A percentile compares a stretch with the other conserved stretches of the same genome.
These are phyloP conservation scores for Stagonosporopsis chrysanthemi DNA, from an alignment of 2,329 filamentous ascomycete species.

Conservation along the genomic window DNA sequence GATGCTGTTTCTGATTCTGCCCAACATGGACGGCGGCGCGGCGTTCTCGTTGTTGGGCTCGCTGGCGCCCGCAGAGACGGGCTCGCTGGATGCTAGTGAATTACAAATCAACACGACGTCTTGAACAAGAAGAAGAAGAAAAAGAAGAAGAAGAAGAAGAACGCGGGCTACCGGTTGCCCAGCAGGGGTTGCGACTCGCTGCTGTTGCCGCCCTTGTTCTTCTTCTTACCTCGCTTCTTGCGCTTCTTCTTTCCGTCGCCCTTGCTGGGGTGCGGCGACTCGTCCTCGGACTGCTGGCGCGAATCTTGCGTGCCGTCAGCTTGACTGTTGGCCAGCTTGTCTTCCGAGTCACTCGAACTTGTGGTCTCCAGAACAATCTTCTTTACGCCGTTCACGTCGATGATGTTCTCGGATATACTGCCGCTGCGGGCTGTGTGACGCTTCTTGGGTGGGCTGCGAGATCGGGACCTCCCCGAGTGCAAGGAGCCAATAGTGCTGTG, in stretches of 20 bases:
- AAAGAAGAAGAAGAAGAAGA: too few species aligned
- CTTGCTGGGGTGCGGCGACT: slow-evolving; percentile 34
- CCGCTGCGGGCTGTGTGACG: slow-evolving; percentile 70
- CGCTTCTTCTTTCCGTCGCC: slow-evolving; percentile 50
- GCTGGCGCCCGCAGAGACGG: not conserved
- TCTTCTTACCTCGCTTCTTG: slow-evolving; percentile 47
- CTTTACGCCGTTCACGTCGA: slow-evolving; percentile 75
- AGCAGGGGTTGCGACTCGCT: slow-evolving; percentile 45
- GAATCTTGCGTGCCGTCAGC: slow-evolving; percentile 35
- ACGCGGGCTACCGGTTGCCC: slow-evolving; percentile 22
- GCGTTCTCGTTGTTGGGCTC: not conserved
- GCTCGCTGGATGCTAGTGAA: not conserved
- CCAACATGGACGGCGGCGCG: not conserved
- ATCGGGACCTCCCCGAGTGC: slow-evolving; percentile 34
- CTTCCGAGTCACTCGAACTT: slow-evolving; percentile 59
- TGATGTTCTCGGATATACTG: slow-evolving; percentile 79
- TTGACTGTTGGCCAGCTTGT: slow-evolving; percentile 26
- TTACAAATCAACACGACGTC: slow-evolving; percentile 5
- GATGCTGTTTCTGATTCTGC: not conserved
- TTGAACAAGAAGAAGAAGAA: too few species aligned
- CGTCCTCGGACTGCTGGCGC: slow-evolving; percentile 28
- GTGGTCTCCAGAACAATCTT: slow-evolving; percentile 79
- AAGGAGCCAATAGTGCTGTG: slow-evolving; percentile 47
- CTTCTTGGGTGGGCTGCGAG: slow-evolving; percentile 38
- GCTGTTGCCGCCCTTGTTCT: slow-evolving; percentile 41